These are phyloP conservation scores for Heterobasidion annosum DNA, from an alignment of 1,284 basidiomycete genomes.

Conservation along the genomic window DNA sequence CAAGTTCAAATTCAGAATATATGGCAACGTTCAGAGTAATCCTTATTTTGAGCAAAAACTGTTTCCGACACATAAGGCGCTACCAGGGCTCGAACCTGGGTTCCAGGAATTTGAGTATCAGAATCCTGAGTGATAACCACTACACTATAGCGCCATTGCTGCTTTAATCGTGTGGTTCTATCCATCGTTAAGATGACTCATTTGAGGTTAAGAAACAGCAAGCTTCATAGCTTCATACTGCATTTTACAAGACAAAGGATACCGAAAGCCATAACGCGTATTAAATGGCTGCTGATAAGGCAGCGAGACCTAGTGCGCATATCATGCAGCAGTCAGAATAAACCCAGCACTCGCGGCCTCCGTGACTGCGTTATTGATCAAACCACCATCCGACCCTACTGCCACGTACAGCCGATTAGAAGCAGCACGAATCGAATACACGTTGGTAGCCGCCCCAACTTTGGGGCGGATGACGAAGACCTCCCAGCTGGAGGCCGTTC, in stretches of 20 bases:
- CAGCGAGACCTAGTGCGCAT: no score
- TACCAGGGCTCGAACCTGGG: not conserved
- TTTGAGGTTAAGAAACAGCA: no score
- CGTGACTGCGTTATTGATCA: conserved; percentile 17
- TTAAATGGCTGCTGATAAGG: no score
- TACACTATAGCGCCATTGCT: not conserved
- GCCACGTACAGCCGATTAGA: conserved; percentile 19
- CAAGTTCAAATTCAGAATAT: no score
- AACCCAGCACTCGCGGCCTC: conserved; percentile 15
- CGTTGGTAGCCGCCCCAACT: conserved; percentile 15
- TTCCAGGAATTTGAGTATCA: not conserved
- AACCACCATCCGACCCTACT: conserved; percentile 13
- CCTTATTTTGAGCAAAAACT: not conserved
- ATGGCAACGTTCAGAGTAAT: no score
- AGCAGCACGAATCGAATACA: conserved; percentile 19
- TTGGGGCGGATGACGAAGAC: conserved; percentile 21
- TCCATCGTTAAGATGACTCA: no score
- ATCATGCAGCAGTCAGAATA: not conserved
- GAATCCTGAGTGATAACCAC: not conserved
- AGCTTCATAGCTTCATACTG: no score
- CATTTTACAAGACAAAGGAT: no score
- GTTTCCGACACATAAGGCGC: not conserved
- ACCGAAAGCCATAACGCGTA: no score
- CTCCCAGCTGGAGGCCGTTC: conserved; percentile 21
- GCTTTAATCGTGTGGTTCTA: no score